Base-by-base conservation (phyloP, 306 rosid genomes). In the Luffa acutangula region DNA sequence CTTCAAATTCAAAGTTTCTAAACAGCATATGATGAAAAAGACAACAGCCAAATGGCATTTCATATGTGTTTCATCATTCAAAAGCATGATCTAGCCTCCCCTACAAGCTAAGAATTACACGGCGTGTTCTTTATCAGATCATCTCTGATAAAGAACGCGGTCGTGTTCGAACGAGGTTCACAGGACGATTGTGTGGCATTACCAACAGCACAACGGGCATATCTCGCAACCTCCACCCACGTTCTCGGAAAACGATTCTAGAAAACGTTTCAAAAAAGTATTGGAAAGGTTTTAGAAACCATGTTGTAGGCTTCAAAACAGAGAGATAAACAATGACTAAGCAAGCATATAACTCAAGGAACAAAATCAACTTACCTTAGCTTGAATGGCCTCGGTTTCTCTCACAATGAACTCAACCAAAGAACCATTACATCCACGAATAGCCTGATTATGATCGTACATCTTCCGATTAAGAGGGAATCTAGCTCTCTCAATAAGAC, bases 401-500 rank as follows among this genome's bases (percentile, higher is more conserved):
- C 58, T 84, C 46, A 85, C 89, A 69, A 93, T 4, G 69, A 88
- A 89, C 1, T 89, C 85, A 9, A 85, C 77, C 87, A 96, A 77
- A 58, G 98, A 88, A 56, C 92, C 88, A 70, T 49, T 25, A 51
- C 81, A 87, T 2, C 78, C 87, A 0, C 77, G 57, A 70, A 81
- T 60, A 52, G 80, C 8, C 43, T 73, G 76, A 8, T 85, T 76
- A 39, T 82, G 25, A 13, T 83, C 58, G 75, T 96, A 96, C 33
- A 89, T 56, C 3, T 79, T 85, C 43, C 88, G 78, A 82, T 96
- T 96, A 36, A 78, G 12, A 11, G 94, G 93, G 49, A 88, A 91
- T 71, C 79, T 88, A 0, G 98, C 94, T 82, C 99, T 86, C 74
- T 96, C 90, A 14, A 96, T 87, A 75, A 96, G 87, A 80, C 86